A percentile compares a stretch with the other conserved stretches of the same genome.
phyloP scores from a whole-genome alignment of 305 asterid genomes.

The Rubia peregrina region DNA sequence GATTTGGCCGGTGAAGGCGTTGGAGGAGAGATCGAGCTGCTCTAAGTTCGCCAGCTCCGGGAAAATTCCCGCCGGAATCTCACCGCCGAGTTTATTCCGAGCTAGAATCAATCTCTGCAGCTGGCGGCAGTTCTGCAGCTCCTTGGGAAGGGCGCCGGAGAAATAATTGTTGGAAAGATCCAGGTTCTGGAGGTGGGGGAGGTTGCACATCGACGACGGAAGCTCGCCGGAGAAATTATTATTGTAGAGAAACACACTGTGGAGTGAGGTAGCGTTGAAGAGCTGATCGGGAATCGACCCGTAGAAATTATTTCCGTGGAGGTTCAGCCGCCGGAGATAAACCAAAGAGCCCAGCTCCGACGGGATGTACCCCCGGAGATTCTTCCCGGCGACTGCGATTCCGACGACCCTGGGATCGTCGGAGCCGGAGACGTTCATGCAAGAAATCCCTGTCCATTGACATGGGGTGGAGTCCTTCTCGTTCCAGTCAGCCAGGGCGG shows the following conservation, averaged over 20 bases:
- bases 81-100: conserved; percentile 57
- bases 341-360: conserved; percentile 77
- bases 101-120: conserved; percentile 66
- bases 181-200: conserved; percentile 70
- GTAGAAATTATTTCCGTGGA: conserved; percentile 67
- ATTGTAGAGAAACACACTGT: conserved; percentile 72
- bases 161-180: conserved; percentile 73
- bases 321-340: conserved; percentile 83
- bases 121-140: conserved; percentile 67
- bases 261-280: conserved; percentile 85
- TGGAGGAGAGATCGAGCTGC: conserved; percentile 70
- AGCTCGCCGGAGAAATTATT: conserved; percentile 76
- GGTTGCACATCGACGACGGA: conserved; percentile 66
- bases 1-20: conserved; percentile 54
- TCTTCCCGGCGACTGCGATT: conserved; percentile 50
- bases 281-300: conserved; percentile 85
- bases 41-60: conserved; percentile 79
- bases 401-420: conserved; percentile 75
- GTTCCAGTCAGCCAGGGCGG: conserved; percentile 67
- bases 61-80: conserved; percentile 62
- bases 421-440: conserved; percentile 63
- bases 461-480: conserved; percentile 75
- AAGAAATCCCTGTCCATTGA: conserved; percentile 82
- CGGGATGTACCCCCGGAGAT: conserved; percentile 80
- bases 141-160: conserved; percentile 59